phyloP scores from a whole-genome alignment of 2,329 filamentous ascomycete species.

The Diaporthe caulivora region DNA sequence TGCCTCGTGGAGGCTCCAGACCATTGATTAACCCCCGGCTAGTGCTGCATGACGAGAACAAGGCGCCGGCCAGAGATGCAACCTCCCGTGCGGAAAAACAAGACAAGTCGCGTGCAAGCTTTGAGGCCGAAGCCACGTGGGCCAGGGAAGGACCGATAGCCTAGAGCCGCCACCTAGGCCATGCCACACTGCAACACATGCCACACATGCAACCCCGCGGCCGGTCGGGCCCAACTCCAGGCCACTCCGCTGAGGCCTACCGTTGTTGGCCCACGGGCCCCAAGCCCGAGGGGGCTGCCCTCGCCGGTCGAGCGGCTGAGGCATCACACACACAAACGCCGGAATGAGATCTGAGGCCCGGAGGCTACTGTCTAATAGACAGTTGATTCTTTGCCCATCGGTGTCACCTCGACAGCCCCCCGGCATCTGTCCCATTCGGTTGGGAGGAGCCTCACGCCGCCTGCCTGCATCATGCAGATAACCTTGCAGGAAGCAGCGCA shows the following conservation, averaged over 20 bases:
- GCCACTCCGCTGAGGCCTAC: constrained; percentile 14
- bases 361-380: constrained; percentile 15
- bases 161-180: neutral
- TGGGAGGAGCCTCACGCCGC: constrained; percentile 1
- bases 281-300: neutral
- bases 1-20: neutral
- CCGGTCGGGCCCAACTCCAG: constrained; percentile 13
- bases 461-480: neutral
- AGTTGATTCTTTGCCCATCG: constrained; percentile 2
- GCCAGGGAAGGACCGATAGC: constrained; percentile 23
- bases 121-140: constrained; percentile 4
- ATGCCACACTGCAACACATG: too few relatives aligned
- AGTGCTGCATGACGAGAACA: neutral
- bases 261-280: neutral
- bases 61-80: constrained; percentile 4
- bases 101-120: constrained; percentile 13
- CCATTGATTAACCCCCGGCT: neutral
- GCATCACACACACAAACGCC: neutral
- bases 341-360: neutral
- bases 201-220: constrained; percentile 21
- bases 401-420: neutral
- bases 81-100: neutral
- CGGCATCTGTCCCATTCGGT: neutral
- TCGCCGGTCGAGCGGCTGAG: constrained; percentile 16
- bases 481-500: constrained; percentile 5